These are phyloP conservation scores for Kazachstania sp. DNA, from an alignment of 1,139 yeast species.

Conservation along the genomic window DNA sequence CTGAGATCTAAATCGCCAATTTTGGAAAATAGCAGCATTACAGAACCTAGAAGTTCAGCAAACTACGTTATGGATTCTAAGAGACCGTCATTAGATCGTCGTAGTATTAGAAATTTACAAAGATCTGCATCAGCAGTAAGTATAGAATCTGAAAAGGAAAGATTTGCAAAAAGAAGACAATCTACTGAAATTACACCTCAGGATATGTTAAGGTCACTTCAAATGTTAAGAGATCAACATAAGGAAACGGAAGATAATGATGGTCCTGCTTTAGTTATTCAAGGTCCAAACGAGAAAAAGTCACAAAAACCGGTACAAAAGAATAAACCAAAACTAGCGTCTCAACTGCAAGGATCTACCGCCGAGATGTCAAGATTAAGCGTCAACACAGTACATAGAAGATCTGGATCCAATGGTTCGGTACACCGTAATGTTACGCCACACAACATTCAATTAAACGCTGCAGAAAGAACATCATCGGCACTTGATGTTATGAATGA, in stretches of 20 bases:
- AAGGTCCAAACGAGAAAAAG: conserved; percentile 33
- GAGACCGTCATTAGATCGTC: neutral
- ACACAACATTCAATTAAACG: neutral
- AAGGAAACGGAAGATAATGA: conserved; percentile 38
- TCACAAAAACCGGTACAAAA: neutral
- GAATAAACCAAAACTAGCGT: neutral
- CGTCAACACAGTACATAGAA: neutral
- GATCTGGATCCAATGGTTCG: neutral
- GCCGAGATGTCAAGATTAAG: neutral
- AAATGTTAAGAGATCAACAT: conserved; percentile 57
- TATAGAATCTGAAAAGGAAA: conserved; percentile 11
- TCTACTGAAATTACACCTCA: conserved; percentile 60
- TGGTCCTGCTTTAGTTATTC: conserved; percentile 76
- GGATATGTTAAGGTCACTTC: conserved; percentile 76
- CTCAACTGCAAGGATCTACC: neutral
- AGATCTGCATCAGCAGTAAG: neutral
- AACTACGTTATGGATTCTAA: neutral
- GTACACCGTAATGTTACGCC: neutral
- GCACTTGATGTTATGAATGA: neutral
- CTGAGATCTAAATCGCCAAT: neutral
- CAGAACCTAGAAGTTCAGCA: neutral
- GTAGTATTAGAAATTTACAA: neutral
- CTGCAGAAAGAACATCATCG: neutral
- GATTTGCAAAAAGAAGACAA: conserved; percentile 28
- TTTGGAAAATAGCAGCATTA: neutral